Percentiles rank a stretch among this genome's conserved stretches.
These are phyloP conservation scores for Neurospora sp. DNA, from an alignment of 495 filamentous ascomycete genomes.

Conservation along the genomic window DNA sequence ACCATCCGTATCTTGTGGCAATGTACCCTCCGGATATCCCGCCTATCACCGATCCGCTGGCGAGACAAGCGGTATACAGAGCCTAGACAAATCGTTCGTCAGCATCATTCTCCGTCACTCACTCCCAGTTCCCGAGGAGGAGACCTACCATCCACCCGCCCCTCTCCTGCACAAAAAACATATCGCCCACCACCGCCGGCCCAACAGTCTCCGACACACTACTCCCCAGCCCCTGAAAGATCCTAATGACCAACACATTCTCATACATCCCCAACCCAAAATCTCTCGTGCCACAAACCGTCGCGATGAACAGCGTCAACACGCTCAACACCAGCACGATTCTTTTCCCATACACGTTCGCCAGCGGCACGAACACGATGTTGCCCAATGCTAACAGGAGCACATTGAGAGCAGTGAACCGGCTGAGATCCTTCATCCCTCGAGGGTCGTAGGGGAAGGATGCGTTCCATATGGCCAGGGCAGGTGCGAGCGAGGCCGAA, in stretches of 20 bases:
- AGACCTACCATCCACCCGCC: constrained; percentile 35
- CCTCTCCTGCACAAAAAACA: constrained; percentile 43
- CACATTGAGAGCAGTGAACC: constrained; percentile 20
- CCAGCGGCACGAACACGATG: constrained; percentile 45
- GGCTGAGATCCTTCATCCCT: constrained; percentile 9
- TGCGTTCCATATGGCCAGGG: constrained; percentile 17
- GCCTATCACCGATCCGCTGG: constrained; percentile 38
- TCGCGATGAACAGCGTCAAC: constrained; percentile 33
- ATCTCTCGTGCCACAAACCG: constrained; percentile 32
- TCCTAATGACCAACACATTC: constrained; percentile 34
- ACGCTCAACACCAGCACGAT: constrained; percentile 42
- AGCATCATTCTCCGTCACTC: neutral
- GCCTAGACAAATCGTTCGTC: constrained; percentile 19
- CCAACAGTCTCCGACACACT: constrained; percentile 44
- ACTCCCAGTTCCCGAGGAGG: neutral
- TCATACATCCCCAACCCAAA: neutral
- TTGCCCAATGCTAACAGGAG: constrained; percentile 19
- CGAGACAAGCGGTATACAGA: constrained; percentile 42
- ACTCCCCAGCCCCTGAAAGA: constrained; percentile 44
- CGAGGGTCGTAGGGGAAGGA: constrained; percentile 11
- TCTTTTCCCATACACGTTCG: constrained; percentile 46
- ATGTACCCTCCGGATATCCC: constrained; percentile 43
- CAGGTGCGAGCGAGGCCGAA: constrained; percentile 16
- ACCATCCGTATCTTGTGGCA: constrained; percentile 29
- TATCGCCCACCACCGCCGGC: constrained; percentile 43